Evolutionary conservation across 2,329 filamentous ascomycete genomes (phyloP).

Genomic region (Penicillium crustosum): DNA sequence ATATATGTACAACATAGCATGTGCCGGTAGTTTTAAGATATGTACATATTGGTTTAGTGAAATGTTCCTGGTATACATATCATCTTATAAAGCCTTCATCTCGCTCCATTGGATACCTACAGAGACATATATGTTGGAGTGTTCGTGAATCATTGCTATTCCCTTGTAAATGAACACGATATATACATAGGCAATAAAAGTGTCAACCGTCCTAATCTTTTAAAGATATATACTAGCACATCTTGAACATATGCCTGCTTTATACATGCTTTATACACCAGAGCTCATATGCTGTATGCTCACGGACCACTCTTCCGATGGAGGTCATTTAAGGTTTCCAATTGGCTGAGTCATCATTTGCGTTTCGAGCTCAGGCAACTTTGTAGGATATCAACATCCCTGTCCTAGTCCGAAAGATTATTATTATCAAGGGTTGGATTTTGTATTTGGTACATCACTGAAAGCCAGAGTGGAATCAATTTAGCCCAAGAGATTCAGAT

Average conservation of each 20-base stretch:
- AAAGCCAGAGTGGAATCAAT: not conserved
- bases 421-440: not conserved
- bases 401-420: not conserved
- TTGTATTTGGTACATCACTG: conserved; percentile 3
- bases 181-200: not conserved
- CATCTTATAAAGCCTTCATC: not conserved
- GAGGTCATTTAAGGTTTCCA: not conserved
- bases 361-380: not conserved
- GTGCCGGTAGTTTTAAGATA: not conserved
- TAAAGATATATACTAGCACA: not conserved
- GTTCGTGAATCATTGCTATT: not conserved
- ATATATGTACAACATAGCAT: not conserved
- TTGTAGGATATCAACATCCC: not conserved
- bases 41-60: not conserved
- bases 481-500: not conserved
- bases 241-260: not conserved
- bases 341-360: not conserved
- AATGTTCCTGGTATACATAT: not conserved
- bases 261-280: not conserved
- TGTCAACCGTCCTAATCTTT: not conserved
- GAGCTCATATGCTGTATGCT: not conserved
- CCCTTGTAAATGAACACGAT: not conserved
- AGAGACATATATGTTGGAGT: not conserved
- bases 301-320: not conserved
- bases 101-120: not conserved